These are phyloP conservation scores for Ascocoryne sarcoides DNA, from an alignment of 2,329 filamentous ascomycete genomes.

Conservation along the genomic window DNA sequence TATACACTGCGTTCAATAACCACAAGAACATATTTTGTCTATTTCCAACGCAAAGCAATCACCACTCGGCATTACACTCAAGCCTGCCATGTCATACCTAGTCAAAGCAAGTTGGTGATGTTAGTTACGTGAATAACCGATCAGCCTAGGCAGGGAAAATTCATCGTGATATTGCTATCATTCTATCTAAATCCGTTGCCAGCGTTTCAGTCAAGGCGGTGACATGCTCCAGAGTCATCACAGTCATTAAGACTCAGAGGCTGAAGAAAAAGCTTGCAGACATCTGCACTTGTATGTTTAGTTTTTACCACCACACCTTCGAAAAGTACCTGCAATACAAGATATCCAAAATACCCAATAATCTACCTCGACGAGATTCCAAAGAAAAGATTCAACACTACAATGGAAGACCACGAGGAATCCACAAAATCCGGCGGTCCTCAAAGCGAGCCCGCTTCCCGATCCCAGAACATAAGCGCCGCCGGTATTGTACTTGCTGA, in stretches of 20 bases:
- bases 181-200: neutral
- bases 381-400: neutral
- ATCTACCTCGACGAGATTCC: neutral
- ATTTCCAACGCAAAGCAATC: neutral
- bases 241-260: neutral
- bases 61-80: neutral
- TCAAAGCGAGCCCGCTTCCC: neutral
- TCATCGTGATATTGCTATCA: neutral
- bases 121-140: neutral
- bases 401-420: neutral
- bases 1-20: neutral
- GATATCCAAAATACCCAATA: neutral
- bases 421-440: neutral
- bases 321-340: neutral
- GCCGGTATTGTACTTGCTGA: neutral
- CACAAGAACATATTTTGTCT: neutral
- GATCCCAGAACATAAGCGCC: neutral
- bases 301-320: neutral
- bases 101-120: neutral
- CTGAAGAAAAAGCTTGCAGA: neutral
- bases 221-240: neutral
- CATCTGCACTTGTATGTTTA: neutral
- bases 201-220: neutral
- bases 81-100: neutral
- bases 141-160: neutral